Conservation (phyloP, 768 basidiomycete species). For the Lactarius indigo region DNA sequence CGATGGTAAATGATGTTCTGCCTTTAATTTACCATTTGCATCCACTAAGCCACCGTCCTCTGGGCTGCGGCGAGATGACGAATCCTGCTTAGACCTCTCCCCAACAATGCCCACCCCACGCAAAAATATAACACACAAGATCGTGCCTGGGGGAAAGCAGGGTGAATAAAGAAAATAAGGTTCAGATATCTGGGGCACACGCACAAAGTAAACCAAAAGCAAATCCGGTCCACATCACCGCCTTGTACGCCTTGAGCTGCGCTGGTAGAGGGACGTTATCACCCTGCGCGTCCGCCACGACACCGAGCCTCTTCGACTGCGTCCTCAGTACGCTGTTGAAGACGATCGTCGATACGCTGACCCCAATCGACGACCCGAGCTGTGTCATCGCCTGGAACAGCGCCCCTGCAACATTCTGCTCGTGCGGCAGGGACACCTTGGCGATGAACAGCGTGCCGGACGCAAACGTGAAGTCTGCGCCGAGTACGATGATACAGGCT, state of each 20-base stretch:
- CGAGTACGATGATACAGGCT: constrained; percentile 60
- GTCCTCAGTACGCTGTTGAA: constrained; percentile 49
- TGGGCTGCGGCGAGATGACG: background rate
- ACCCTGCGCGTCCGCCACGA: constrained; percentile 30
- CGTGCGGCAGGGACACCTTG: constrained; percentile 59
- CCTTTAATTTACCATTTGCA: background rate
- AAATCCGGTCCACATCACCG: constrained; percentile 65
- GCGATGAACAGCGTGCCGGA: constrained; percentile 73
- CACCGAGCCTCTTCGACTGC: constrained; percentile 34
- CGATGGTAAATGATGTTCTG: background rate
- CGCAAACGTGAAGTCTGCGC: constrained; percentile 75
- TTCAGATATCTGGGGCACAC: constrained; percentile 20
- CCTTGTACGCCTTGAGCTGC: constrained; percentile 51
- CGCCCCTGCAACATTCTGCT: constrained; percentile 74
- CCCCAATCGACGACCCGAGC: constrained; percentile 67
- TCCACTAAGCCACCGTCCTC: background rate
- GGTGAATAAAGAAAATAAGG: background rate
- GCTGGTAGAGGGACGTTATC: constrained; percentile 36
- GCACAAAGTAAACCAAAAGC: constrained; percentile 59
- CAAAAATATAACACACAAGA: constrained; percentile 27
- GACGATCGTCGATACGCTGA: constrained; percentile 72
- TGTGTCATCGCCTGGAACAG: constrained; percentile 79
- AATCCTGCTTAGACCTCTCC: constrained; percentile 19
- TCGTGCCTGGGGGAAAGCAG: background rate
- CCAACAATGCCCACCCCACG: constrained; percentile 45